These are phyloP conservation scores for Aspergillus sp. DNA, from an alignment of 2,329 filamentous ascomycete species.

Conservation along the genomic window DNA sequence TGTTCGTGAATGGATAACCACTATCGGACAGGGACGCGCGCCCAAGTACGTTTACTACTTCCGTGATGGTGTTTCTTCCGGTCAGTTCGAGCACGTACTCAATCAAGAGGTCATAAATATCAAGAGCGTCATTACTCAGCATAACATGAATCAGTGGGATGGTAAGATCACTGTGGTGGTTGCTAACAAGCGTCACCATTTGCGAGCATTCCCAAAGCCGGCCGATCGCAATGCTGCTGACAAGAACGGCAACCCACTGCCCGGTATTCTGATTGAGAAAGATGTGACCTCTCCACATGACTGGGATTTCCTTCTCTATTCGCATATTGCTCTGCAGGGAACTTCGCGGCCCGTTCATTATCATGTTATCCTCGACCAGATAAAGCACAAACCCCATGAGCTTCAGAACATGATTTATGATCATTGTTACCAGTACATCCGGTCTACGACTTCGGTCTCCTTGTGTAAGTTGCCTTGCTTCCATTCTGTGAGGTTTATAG, in stretches of 20 bases:
- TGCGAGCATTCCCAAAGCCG: slow-evolving; percentile 80
- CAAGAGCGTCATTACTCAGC: slow-evolving; percentile 57
- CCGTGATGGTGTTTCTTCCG: slow-evolving; percentile 87
- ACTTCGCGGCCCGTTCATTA: slow-evolving; percentile 93
- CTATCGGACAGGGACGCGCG: slow-evolving; percentile 53
- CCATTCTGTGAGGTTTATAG: not conserved
- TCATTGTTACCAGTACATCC: slow-evolving; percentile 89
- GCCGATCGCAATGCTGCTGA: slow-evolving; percentile 58
- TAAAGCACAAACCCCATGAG: slow-evolving; percentile 64
- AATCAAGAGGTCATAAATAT: slow-evolving; percentile 75
- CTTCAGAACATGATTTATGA: slow-evolving; percentile 91
- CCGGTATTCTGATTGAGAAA: slow-evolving; percentile 82
- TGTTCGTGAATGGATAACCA: slow-evolving; percentile 63
- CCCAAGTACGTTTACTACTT: slow-evolving; percentile 86
- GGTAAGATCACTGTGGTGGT: slow-evolving; percentile 83
- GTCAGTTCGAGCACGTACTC: slow-evolving; percentile 79
- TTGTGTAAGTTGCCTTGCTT: slow-evolving; percentile 50
- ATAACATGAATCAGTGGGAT: slow-evolving; percentile 37
- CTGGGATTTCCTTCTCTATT: slow-evolving; percentile 79
- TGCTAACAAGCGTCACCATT: slow-evolving; percentile 90
- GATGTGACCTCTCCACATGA: slow-evolving; percentile 91
- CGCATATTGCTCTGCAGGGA: slow-evolving; percentile 83
- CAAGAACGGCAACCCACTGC: slow-evolving; percentile 76
- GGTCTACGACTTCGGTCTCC: slow-evolving; percentile 90
- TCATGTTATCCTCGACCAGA: slow-evolving; percentile 83